Evolutionary conservation across 345 rosid genomes (phyloP).

Genomic region (Eucalyptus erythrocorys): DNA sequence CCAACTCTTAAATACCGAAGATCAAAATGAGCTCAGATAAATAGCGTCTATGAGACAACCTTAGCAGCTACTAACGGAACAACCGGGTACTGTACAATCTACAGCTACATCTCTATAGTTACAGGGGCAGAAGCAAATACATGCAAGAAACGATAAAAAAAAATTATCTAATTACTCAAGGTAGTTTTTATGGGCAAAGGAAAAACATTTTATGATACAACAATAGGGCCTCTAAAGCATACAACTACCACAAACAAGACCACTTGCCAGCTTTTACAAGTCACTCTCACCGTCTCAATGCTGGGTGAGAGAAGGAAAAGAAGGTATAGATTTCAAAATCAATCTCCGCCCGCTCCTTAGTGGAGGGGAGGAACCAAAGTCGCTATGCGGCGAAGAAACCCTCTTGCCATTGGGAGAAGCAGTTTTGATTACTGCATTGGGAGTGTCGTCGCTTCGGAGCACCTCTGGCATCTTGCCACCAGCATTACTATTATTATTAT

Average conservation of each 20-base stretch:
- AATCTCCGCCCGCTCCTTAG: constrained; percentile 61
- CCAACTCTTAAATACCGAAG: background rate
- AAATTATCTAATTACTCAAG: background rate
- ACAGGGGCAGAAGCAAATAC: background rate
- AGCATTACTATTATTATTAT: background rate
- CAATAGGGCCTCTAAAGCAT: background rate
- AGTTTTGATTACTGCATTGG: constrained; percentile 34
- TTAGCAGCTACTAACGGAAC: background rate
- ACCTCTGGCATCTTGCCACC: constrained; percentile 59
- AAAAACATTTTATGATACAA: background rate
- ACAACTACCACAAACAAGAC: background rate
- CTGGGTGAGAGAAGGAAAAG: constrained; percentile 90
- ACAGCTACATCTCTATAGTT: background rate
- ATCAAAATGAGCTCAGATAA: background rate
- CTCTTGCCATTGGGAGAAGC: constrained; percentile 88
- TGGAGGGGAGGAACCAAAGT: constrained; percentile 44
- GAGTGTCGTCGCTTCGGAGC: constrained; percentile 29
- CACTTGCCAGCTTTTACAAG: background rate
- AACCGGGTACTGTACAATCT: background rate
- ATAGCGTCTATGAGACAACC: background rate
- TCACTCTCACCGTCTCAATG: constrained; percentile 25
- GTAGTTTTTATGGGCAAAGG: background rate
- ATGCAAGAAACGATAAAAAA: background rate
- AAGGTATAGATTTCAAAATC: constrained; percentile 81
- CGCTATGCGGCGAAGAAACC: constrained; percentile 63